Percentiles rank a stretch among this genome's conserved stretches.
These are phyloP conservation scores for Vachellia pachyceras DNA, from an alignment of 306 rosid species.

Conservation along the genomic window DNA sequence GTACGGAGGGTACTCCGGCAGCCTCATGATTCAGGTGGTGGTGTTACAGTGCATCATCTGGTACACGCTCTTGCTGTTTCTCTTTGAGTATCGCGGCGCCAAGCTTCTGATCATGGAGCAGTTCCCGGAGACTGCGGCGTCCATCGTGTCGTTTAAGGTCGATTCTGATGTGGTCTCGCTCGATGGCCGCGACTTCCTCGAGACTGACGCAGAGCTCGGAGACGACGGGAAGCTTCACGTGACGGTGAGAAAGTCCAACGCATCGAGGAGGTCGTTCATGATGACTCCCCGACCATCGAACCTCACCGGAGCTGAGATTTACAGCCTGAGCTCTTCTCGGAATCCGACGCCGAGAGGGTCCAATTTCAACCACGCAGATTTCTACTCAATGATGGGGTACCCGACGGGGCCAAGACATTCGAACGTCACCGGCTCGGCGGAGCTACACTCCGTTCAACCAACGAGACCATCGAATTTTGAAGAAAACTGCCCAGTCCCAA, in stretches of 20 bases:
- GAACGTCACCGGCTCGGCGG: conserved; percentile 66
- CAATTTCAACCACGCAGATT: conserved; percentile 83
- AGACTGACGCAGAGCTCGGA: conserved; percentile 90
- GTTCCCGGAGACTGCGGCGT: conserved; percentile 97
- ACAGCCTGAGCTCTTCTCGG: conserved; percentile 85
- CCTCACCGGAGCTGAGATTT: conserved; percentile 96
- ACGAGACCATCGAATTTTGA: conserved; percentile 89
- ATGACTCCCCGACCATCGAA: conserved; percentile 95
- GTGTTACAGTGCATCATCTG: conserved; percentile 96
- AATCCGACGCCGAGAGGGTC: conserved; percentile 97
- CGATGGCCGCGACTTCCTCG: conserved; percentile 88
- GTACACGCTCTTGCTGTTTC: conserved; percentile 91
- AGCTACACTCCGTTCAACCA: conserved; percentile 81
- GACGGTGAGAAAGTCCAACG: conserved; percentile 83
- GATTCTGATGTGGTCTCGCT: conserved; percentile 95
- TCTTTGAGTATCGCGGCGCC: conserved; percentile 94
- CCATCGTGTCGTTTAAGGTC: conserved; percentile 91
- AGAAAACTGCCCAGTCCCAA: conserved; percentile 49
- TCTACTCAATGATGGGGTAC: conserved; percentile 90
- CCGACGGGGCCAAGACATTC: conserved; percentile 73
- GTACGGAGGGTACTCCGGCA: conserved; percentile 74
- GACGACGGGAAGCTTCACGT: conserved; percentile 96
- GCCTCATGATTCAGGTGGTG: conserved; percentile 91
- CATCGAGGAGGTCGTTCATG: conserved; percentile 71
- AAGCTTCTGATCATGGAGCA: conserved; percentile 93